Conservation (phyloP, 2,329 filamentous ascomycete genomes). For the Trichoderma gracile region DNA sequence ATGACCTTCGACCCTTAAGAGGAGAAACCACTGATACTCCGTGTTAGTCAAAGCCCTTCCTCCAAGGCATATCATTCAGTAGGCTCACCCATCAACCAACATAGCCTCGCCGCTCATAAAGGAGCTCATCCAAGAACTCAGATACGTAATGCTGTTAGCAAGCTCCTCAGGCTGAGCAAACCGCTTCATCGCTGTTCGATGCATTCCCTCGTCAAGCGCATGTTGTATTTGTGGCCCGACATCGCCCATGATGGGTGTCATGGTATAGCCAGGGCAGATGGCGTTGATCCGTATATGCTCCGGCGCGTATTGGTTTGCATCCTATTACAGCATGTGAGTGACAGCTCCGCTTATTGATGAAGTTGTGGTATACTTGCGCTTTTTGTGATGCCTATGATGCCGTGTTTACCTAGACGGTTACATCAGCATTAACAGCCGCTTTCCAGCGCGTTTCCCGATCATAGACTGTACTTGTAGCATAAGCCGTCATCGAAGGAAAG, state of each 20-base stretch:
- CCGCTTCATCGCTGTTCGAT: background rate
- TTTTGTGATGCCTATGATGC: slow-evolving; percentile 7
- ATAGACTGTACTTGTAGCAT: background rate
- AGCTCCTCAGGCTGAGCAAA: background rate
- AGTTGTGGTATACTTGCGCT: background rate
- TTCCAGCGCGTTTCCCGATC: too few species aligned
- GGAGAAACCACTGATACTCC: background rate
- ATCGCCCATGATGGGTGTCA: background rate
- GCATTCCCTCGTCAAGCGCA: background rate
- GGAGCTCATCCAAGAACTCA: slow-evolving; percentile 10
- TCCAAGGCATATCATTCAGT: background rate
- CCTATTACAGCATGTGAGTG: background rate
- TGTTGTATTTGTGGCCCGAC: background rate
- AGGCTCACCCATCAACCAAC: slow-evolving; percentile 8
- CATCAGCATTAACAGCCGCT: background rate
- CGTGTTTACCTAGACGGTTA: background rate
- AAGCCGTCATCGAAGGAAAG: background rate
- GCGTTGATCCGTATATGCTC: slow-evolving; percentile 1
- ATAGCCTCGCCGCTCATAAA: slow-evolving; percentile 14
- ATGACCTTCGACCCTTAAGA: background rate
- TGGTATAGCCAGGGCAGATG: background rate
- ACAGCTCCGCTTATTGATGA: rapidly evolving
- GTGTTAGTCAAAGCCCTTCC: background rate
- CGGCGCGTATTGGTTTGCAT: slow-evolving; percentile 9
- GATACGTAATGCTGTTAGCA: background rate